Percentiles rank a stretch among this genome's conserved stretches.
These are phyloP conservation scores for Pterocarpus macrocarpus DNA, from an alignment of 306 rosid species.

Conservation along the genomic window DNA sequence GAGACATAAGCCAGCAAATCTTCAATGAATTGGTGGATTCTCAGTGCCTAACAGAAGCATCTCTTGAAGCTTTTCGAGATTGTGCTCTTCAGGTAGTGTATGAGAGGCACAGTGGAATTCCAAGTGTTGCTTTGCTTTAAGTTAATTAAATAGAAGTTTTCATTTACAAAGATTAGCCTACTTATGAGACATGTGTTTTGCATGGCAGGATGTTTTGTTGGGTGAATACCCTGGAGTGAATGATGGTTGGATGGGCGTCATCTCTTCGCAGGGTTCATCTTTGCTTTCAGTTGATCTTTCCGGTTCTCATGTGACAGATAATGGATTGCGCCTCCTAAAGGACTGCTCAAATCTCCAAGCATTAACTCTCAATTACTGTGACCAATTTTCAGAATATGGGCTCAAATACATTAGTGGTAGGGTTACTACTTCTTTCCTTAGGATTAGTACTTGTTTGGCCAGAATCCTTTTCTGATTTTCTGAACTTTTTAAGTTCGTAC, in stretches of 20 bases:
- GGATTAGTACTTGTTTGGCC: constrained; percentile 1
- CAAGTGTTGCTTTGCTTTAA: constrained; percentile 35
- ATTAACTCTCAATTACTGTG: constrained; percentile 65
- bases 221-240: constrained; percentile 67
- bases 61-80: constrained; percentile 65
- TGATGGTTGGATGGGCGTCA: constrained; percentile 75
- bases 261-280: constrained; percentile 72
- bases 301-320: constrained; percentile 68
- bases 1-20: constrained; percentile 76
- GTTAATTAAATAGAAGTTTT: neutral
- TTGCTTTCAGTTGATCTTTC: constrained; percentile 73
- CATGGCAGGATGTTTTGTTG: constrained; percentile 69
- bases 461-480: constrained; percentile 20
- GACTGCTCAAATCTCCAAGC: constrained; percentile 68
- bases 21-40: constrained; percentile 72
- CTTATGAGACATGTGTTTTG: constrained; percentile 29
- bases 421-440: constrained; percentile 25
- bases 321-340: constrained; percentile 62
- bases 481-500: neutral
- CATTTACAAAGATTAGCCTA: constrained; percentile 1
- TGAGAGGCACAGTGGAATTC: constrained; percentile 37
- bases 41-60: constrained; percentile 60
- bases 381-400: constrained; percentile 68
- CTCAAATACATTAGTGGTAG: constrained; percentile 69
- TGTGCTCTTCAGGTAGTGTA: constrained; percentile 74